These are phyloP conservation scores for Carex arenaria DNA, from an alignment of 202 grass and related monocot species.

Conservation along the genomic window DNA sequence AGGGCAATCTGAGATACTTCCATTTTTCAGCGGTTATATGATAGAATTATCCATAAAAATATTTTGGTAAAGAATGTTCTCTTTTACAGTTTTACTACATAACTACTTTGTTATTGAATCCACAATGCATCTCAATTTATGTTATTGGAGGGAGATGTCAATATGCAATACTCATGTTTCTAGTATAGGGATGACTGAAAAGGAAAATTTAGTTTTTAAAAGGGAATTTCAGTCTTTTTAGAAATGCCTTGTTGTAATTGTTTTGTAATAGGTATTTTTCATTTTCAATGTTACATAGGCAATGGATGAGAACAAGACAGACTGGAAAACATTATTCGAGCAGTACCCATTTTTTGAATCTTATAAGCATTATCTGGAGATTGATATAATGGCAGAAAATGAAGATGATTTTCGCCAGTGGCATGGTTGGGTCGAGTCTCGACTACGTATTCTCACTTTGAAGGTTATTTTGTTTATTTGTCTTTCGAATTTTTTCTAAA, in stretches of 20 bases:
- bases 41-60: background rate
- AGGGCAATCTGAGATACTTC: background rate
- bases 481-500: background rate
- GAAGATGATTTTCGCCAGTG: conserved; percentile 91
- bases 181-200: background rate
- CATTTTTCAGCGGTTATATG: background rate
- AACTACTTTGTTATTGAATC: background rate
- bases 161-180: background rate
- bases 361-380: conserved; percentile 84
- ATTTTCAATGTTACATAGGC: conserved; percentile 39
- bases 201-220: background rate
- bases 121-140: background rate
- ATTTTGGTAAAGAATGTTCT: background rate
- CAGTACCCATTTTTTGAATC: conserved; percentile 93
- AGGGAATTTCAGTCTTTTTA: background rate
- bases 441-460: conserved; percentile 43
- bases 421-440: conserved; percentile 90
- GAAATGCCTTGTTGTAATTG: background rate
- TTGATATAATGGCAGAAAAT: conserved; percentile 70
- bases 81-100: background rate
- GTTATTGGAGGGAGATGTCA: background rate
- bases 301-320: conserved; percentile 69
- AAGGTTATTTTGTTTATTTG: conserved; percentile 44
- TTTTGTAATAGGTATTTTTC: background rate
- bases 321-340: conserved; percentile 65